Evolutionary conservation across 2,329 filamentous ascomycete genomes (phyloP).

Genomic region (Fusarium nelsonii): DNA sequence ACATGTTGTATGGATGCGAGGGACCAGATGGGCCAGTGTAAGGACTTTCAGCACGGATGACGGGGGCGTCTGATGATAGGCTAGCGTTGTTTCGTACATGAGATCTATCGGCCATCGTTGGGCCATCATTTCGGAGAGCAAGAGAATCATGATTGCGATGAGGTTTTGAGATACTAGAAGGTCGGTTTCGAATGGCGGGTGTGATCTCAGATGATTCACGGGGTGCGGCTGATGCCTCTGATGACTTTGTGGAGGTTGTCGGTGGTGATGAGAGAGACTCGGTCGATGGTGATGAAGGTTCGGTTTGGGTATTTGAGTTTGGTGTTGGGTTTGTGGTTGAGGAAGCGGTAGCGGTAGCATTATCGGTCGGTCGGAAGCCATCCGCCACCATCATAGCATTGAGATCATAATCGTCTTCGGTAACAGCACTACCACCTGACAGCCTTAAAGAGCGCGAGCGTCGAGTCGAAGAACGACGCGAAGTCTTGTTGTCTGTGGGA

Average conservation of each 20-base stretch:
- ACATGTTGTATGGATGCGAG: conserved; percentile 88
- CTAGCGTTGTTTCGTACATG: conserved; percentile 47
- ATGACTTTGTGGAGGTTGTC: conserved; percentile 16
- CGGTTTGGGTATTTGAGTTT: conserved; percentile 39
- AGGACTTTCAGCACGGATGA: conserved; percentile 68
- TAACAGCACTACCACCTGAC: conserved; percentile 48
- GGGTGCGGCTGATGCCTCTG: conserved; percentile 22
- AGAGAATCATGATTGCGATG: conserved; percentile 63
- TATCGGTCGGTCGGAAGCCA: conserved; percentile 61
- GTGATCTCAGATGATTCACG: conserved; percentile 39
- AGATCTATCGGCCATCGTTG: conserved; percentile 27
- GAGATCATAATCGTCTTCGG: conserved; percentile 63
- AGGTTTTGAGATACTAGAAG: conserved; percentile 70
- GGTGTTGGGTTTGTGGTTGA: conserved; percentile 32
- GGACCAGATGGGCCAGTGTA: conserved; percentile 78
- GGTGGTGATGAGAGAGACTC: conserved; percentile 32
- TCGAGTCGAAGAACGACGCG: conserved; percentile 59
- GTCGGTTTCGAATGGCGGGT: conserved; percentile 52
- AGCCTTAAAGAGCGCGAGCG: conserved; percentile 58
- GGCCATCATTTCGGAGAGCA: conserved; percentile 65
- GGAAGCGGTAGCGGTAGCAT: conserved; percentile 18
- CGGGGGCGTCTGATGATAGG: conserved; percentile 54
- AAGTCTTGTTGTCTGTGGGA: conserved; percentile 55
- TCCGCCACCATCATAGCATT: conserved; percentile 65
- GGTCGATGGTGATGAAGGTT: conserved; percentile 13